Evolutionary conservation across 2,329 filamentous ascomycete genomes (phyloP), one percentile per base, ranked within the genome.

Genomic region (Colletotrichum spinosum): DNA sequence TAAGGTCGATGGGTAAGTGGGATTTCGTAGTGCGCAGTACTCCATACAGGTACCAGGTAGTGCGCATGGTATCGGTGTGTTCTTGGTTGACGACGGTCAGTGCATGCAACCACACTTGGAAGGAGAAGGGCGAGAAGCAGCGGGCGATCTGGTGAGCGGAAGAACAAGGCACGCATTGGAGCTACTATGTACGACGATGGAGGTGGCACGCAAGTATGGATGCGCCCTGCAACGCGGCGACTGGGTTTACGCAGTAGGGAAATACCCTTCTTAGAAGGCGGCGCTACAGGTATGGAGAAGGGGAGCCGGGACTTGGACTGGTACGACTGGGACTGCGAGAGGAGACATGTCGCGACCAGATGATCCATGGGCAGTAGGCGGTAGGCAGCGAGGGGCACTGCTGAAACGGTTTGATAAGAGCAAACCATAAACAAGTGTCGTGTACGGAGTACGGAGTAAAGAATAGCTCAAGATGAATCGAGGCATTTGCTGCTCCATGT

Each of bases 41-140:
- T 25, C 25, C 25, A 4, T 25, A 25, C 25, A 25, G 25, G 25
- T 25, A 25, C 3, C 25, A 25, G 25, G 25, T 25, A 25, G 25
- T 25, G 59, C 65, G 65, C 60, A 65, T 59, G 50, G 60, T 55
- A 37, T 53, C 60, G 44, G 60, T 44, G 51, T 53, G 60, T 52
- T 64, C 60, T 65, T 58, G 53, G 49, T 53, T 53, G 25, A 60
- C 50, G 53, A 60, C 51, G 62, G 70, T 69, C 76, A 79, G 77
- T 77, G 78, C 76, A 79, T 77, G 78, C 77, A 77, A 77, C 81
- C 80, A 73, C 77, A 80, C 79, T 81, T 76, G 81, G 81, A 83
- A 84, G 81, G 80, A 82, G 81, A 78, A 76, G 73, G 72, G 74
- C 72, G 25, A 25, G 25, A 25, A 70, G 68, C 69, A 73, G 72